Conservation (phyloP, 2,329 filamentous ascomycete species). For the Microdochium paspali region DNA sequence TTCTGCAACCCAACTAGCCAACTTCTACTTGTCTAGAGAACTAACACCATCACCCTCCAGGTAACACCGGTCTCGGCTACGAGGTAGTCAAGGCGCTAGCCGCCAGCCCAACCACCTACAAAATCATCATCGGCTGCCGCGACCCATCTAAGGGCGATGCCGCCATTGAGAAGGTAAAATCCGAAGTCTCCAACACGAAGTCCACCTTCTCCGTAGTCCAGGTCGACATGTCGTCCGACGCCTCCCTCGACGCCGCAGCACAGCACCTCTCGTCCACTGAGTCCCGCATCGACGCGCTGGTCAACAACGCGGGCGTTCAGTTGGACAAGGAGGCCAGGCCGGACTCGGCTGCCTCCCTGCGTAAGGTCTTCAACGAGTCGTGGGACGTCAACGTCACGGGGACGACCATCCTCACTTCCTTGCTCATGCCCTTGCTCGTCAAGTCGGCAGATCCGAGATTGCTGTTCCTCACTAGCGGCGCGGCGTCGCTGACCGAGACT, state of each 20-base stretch:
- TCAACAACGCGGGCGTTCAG: constrained; percentile 2
- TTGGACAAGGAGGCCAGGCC: constrained; percentile 13
- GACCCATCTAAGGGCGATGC: neutral
- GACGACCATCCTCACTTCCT: constrained; percentile 23
- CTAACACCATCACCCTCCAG: neutral
- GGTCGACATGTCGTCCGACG: constrained; percentile 14
- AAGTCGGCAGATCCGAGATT: constrained; percentile 31
- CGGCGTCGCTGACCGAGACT: constrained; percentile 21
- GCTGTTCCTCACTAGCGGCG: constrained; percentile 36
- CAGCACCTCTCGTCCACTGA: constrained; percentile 8
- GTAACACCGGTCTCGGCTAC: constrained; percentile 1
- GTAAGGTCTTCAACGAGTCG: constrained; percentile 27
- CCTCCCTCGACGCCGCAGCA: constrained; percentile 11
- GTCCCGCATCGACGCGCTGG: constrained; percentile 13
- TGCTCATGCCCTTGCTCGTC: constrained; percentile 29
- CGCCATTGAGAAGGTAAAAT: constrained; percentile 13
- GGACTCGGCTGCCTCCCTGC: constrained; percentile 11
- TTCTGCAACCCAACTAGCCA: neutral
- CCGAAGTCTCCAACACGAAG: constrained; percentile 6
- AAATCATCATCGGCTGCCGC: constrained; percentile 1
- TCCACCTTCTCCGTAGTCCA: constrained; percentile 6
- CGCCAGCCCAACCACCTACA: neutral
- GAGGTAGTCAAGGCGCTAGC: neutral
- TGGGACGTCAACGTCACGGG: constrained; percentile 34
- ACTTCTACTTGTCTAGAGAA: too few relatives aligned